A percentile compares a stretch with the other conserved stretches of the same genome.
Conservation (phyloP, 78 protist species). For the Protostelium mycophagum region DNA sequence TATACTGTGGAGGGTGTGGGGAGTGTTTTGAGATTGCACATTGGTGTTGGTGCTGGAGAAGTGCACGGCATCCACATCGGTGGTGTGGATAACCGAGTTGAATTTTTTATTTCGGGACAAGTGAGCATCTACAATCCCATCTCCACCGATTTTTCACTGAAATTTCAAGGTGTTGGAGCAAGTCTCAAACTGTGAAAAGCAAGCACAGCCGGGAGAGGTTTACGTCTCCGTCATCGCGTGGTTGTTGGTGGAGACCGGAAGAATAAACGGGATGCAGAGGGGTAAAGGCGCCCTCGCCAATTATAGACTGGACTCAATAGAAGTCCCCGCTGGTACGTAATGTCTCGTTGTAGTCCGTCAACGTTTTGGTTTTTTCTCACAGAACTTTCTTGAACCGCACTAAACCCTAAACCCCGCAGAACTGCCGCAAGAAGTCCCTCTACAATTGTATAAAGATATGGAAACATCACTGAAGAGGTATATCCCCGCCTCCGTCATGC, state of each 20-base stretch:
- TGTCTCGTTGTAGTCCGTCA: too few relatives aligned
- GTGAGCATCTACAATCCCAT: not conserved
- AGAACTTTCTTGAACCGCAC: not conserved
- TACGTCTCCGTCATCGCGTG: constrained; percentile 21
- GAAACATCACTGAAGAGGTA: constrained; percentile 31
- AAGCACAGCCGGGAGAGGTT: constrained; percentile 72
- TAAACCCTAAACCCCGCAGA: not conserved
- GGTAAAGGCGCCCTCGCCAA: not conserved
- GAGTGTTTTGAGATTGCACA: constrained; percentile 65
- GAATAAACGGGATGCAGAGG: not conserved
- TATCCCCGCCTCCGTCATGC: constrained; percentile 37
- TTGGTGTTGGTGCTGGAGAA: constrained; percentile 72
- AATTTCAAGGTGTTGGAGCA: constrained; percentile 25
- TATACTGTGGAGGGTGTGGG: constrained; percentile 8
- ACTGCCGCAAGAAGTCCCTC: constrained; percentile 9
- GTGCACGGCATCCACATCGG: constrained; percentile 67
- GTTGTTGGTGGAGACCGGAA: not conserved
- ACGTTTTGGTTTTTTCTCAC: not conserved
- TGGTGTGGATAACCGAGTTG: constrained; percentile 57
- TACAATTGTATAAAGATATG: constrained; percentile 29
- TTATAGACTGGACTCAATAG: not conserved
- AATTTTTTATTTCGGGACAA: constrained; percentile 71
- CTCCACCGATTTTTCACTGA: not conserved
- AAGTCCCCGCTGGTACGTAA: not conserved
- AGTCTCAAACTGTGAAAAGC: constrained; percentile 55